phyloP scores from a whole-genome alignment of 371 early-diverging fungal species.

The Syncephalastrum contaminatum region DNA sequence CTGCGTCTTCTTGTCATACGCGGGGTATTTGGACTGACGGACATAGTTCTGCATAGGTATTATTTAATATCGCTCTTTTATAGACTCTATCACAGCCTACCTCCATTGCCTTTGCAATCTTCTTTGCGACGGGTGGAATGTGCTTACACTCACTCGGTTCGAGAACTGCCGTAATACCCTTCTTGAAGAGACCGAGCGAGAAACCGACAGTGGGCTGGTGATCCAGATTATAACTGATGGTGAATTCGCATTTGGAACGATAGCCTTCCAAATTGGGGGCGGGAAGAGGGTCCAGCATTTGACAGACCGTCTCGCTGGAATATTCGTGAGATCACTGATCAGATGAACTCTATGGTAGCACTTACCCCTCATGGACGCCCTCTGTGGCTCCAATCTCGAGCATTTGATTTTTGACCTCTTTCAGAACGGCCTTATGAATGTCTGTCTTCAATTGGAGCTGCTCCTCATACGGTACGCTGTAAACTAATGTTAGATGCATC shows the following conservation, averaged over 20 bases:
- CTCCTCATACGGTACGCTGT: constrained; percentile 19
- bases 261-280: constrained; percentile 63
- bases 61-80: too few relatives aligned
- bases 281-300: constrained; percentile 36
- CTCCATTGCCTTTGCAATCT: constrained; percentile 42
- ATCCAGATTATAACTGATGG: constrained; percentile 58
- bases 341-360: background rate
- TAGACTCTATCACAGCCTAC: background rate
- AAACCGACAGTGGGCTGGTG: constrained; percentile 65
- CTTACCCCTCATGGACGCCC: constrained; percentile 7
- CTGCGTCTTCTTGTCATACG: too few relatives aligned
- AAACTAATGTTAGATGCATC: background rate
- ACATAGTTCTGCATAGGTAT: too few relatives aligned
- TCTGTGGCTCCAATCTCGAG: constrained; percentile 7
- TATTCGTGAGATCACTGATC: background rate
- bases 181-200: constrained; percentile 58
- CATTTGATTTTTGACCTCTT: constrained; percentile 4
- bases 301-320: constrained; percentile 27
- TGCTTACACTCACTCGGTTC: constrained; percentile 45
- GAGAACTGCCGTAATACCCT: constrained; percentile 54
- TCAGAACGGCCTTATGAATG: constrained; percentile 3
- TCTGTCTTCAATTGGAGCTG: constrained; percentile 22
- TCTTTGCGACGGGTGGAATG: constrained; percentile 46
- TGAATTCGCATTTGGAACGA: constrained; percentile 77
- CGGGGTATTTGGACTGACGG: too few relatives aligned